Evolutionary conservation across 2,329 filamentous ascomycete genomes (phyloP).

Genomic region (Cercospora sp.): DNA sequence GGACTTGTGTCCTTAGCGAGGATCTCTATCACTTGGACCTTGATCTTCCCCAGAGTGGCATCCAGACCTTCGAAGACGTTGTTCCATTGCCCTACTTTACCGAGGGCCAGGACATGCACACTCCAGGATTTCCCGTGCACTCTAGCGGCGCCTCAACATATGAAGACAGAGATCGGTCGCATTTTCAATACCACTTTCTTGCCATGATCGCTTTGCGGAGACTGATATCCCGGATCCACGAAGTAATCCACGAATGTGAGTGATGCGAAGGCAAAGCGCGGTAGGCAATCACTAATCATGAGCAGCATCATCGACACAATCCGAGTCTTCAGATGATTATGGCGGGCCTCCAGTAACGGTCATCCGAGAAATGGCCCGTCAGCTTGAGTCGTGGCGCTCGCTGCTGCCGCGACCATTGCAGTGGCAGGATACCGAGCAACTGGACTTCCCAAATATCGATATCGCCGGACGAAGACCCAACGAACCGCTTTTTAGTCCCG

Average conservation of each 20-base stretch:
- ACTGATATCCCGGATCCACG: conserved; percentile 56
- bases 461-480: conserved; percentile 31
- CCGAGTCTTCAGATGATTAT: conserved; percentile 39
- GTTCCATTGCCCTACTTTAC: conserved; percentile 58
- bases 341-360: conserved; percentile 44
- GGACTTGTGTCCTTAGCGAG: conserved; percentile 55
- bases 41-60: conserved; percentile 57
- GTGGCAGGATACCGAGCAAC: conserved; percentile 57
- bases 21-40: conserved; percentile 60
- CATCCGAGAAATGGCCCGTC: conserved; percentile 54
- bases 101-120: conserved; percentile 43
- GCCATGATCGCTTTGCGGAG: conserved; percentile 60
- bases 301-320: conserved; percentile 29
- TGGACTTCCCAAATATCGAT: conserved; percentile 43
- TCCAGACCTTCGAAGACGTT: conserved; percentile 55
- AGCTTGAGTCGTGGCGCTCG: conserved; percentile 60
- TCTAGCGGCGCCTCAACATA: conserved; percentile 38
- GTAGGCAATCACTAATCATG: conserved; percentile 14
- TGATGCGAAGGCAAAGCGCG: conserved; percentile 11
- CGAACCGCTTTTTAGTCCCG: conserved; percentile 49
- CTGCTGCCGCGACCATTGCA: conserved; percentile 57
- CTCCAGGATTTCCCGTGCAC: conserved; percentile 22
- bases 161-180: conserved; percentile 45
- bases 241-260: conserved; percentile 55
- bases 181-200: conserved; percentile 60